Evolutionary conservation across 2,329 filamentous ascomycete genomes (phyloP).

Genomic region (Penicillium psychrosexuale): DNA sequence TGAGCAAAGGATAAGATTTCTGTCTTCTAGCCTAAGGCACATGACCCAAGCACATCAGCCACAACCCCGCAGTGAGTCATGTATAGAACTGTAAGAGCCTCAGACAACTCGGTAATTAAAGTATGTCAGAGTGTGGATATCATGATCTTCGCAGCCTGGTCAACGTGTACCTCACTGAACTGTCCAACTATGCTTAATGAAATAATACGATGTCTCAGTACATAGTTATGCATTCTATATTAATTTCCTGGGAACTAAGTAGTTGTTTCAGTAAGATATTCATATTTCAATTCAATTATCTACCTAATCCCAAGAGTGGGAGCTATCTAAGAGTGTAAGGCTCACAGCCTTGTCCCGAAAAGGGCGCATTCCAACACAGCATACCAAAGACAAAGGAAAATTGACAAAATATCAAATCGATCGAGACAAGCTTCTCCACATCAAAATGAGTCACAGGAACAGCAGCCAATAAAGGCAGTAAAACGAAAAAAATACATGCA

Average conservation of each 20-base stretch:
- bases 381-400: constrained; percentile 1
- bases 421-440: background rate
- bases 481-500: constrained; percentile 1
- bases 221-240: background rate
- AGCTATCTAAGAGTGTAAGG: constrained; percentile 1
- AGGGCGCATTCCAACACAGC: background rate
- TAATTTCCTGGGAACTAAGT: background rate
- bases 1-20: background rate
- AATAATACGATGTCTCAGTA: background rate
- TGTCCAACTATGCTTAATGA: background rate
- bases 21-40: background rate
- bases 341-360: constrained; percentile 1
- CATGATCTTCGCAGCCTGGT: background rate
- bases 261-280: background rate
- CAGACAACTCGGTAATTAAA: too few species aligned
- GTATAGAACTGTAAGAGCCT: background rate
- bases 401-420: background rate
- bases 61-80: constrained; percentile 5
- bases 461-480: constrained; percentile 7
- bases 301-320: background rate
- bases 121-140: background rate
- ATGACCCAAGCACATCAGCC: background rate
- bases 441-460: constrained; percentile 4
- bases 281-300: background rate
- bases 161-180: background rate